Evolutionary conservation across 2,329 filamentous ascomycete genomes (phyloP), one percentile per base, ranked within the genome.

Genomic region (Neonectria punicea): DNA sequence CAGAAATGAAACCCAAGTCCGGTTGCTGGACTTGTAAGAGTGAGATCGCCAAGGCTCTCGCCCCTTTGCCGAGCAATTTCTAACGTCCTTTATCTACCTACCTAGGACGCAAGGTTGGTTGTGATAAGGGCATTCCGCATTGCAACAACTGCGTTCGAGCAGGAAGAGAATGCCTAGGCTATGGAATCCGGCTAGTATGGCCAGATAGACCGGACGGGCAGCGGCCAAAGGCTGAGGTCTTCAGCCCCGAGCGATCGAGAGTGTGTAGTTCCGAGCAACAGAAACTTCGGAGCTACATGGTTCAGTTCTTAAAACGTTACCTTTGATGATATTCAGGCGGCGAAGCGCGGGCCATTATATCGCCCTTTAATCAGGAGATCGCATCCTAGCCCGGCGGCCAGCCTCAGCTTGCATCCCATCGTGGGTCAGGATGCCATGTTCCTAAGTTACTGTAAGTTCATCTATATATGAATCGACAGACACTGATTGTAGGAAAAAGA

Each of bases 51-150:
- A 9, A 22, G 25, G 13, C 32, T 32, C 13, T 32, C 18, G 18
- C 25, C 28, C 25, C 1, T 20, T 20, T 18, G 8, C 1, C 2
- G 2, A 51, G 11, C 11, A 20, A 20, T 30, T 18, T 14, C 53
- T 55, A 46, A 57, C 49, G 11, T 16, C 25, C 32, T 58, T 44
- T 20, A 41, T 44, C 44, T 25, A 25, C 25, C 25, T 25, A 25
- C 25, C 25, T 71, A 84, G 82, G 78, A 65, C 81, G 82, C 61
- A 84, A 84, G 70, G 81, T 84, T 63, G 82, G 82, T 49, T 84
- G 83, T 66, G 83, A 85, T 71, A 79, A 79, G 57, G 73, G 75
- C 14, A 73, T 80, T 25, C 83, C 83, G 4, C 67, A 71, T 22
- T 85, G 83, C 73, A 75, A 78, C 51, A 84, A 83, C 69, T 85